Evolutionary conservation across 768 basidiomycete genomes (phyloP).

Genomic region (Leccinum broughii): DNA sequence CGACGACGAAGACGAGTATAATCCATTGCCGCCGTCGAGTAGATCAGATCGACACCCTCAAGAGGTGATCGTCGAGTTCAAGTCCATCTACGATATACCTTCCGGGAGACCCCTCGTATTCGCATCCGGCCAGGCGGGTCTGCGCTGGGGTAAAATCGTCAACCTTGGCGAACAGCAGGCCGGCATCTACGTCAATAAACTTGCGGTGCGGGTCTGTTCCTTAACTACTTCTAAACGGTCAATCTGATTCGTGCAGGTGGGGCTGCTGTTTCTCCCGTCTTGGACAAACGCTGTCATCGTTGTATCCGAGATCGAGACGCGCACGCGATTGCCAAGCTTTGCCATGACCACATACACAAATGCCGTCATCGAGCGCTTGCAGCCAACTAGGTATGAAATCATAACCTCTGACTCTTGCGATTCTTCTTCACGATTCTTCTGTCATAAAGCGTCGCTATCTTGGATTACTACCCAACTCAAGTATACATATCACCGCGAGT

Average conservation of each 20-base stretch:
- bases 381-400: conserved; percentile 46
- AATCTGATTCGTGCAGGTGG: conserved; percentile 40
- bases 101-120: conserved; percentile 40
- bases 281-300: conserved; percentile 51
- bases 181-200: conserved; percentile 43
- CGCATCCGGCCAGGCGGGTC: conserved; percentile 47
- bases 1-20: conserved; percentile 67
- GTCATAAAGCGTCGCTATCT: conserved; percentile 42
- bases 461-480: conserved; percentile 54
- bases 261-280: conserved; percentile 47
- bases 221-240: not conserved
- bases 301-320: conserved; percentile 51
- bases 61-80: conserved; percentile 37
- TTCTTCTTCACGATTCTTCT: not conserved
- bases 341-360: conserved; percentile 51
- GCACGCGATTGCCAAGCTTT: conserved; percentile 46
- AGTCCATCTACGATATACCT: conserved; percentile 34
- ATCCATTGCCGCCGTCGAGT: conserved; percentile 36
- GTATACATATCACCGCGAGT: conserved; percentile 44
- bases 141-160: conserved; percentile 52
- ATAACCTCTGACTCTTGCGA: not conserved
- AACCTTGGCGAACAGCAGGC: conserved; percentile 53
- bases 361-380: conserved; percentile 41
- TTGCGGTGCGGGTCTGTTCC: conserved; percentile 39
- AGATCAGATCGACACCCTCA: conserved; percentile 10